phyloP scores from a whole-genome alignment of 345 rosid genomes.

The Physaria fendleri region DNA sequence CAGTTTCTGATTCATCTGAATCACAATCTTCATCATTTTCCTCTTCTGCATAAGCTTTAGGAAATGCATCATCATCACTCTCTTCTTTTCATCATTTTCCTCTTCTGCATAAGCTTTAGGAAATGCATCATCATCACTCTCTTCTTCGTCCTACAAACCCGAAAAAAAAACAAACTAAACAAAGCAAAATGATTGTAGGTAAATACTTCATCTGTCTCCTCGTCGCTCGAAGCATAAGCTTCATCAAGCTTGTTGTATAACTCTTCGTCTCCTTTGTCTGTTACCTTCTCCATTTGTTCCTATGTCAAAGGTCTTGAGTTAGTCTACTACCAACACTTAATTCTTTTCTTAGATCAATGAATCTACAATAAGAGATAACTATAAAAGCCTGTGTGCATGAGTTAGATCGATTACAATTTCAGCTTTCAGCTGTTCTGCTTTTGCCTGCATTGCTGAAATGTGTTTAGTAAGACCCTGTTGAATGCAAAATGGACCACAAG shows the following conservation, averaged over 20 bases:
- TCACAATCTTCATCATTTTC: conserved; percentile 14
- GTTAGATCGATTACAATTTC: conserved; percentile 51
- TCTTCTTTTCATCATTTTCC: conserved; percentile 34
- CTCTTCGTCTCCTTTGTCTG: conserved; percentile 51
- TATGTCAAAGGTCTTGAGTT: conserved; percentile 17
- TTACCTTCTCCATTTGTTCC: conserved; percentile 58
- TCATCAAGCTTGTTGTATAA: conserved; percentile 62
- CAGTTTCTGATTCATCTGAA: conserved; percentile 1
- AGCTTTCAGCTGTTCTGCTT: conserved; percentile 55
- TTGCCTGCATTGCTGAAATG: conserved; percentile 43
- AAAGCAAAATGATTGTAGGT: background rate
- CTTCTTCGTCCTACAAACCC: conserved; percentile 7
- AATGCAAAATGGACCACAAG: conserved; percentile 26
- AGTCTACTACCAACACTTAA: background rate
- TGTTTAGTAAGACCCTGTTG: conserved; percentile 77
- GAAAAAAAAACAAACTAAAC: background rate
- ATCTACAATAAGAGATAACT: background rate
- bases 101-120: conserved; percentile 42
- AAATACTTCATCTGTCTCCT: conserved; percentile 39
- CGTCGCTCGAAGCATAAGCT: conserved; percentile 57
- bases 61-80: conserved; percentile 36
- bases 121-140: conserved; percentile 36
- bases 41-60: conserved; percentile 35
- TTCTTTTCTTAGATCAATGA: background rate
- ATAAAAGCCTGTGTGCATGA: background rate